phyloP scores from a whole-genome alignment of 768 basidiomycete species.

The Tephrocybe sp. region DNA sequence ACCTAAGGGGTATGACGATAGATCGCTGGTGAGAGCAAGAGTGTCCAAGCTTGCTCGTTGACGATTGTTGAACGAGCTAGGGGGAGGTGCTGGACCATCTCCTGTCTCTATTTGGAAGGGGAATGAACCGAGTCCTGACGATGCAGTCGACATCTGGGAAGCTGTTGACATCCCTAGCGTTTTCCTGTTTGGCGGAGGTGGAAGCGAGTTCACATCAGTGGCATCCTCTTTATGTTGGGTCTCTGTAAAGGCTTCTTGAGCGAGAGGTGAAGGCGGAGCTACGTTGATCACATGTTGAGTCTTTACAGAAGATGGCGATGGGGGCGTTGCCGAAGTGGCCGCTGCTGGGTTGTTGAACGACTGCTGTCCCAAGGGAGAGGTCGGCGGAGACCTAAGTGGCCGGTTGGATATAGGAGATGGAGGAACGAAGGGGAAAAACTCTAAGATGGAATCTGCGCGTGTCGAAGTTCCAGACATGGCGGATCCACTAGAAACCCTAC shows the following conservation, averaged over 20 bases:
- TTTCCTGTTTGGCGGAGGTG: constrained; percentile 57
- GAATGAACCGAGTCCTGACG: constrained; percentile 80
- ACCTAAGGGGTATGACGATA: constrained; percentile 79
- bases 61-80: constrained; percentile 40
- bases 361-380: constrained; percentile 68
- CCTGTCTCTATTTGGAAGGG: constrained; percentile 83
- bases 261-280: constrained; percentile 54
- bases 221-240: constrained; percentile 18
- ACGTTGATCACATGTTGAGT: constrained; percentile 44
- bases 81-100: constrained; percentile 32
- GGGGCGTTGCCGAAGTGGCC: constrained; percentile 32
- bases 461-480: constrained; percentile 67
- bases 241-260: constrained; percentile 42
- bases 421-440: constrained; percentile 86
- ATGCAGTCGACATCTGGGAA: constrained; percentile 74
- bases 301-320: constrained; percentile 47
- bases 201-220: constrained; percentile 32
- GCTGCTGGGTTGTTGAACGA: constrained; percentile 30
- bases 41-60: constrained; percentile 85
- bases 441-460: constrained; percentile 79
- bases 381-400: constrained; percentile 70
- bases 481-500: constrained; percentile 63
- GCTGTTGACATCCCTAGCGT: constrained; percentile 70
- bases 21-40: constrained; percentile 75
- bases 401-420: constrained; percentile 86